phyloP scores from a whole-genome alignment of 2,329 filamentous ascomycete species.

The Neofusicoccum kwambonambiense region DNA sequence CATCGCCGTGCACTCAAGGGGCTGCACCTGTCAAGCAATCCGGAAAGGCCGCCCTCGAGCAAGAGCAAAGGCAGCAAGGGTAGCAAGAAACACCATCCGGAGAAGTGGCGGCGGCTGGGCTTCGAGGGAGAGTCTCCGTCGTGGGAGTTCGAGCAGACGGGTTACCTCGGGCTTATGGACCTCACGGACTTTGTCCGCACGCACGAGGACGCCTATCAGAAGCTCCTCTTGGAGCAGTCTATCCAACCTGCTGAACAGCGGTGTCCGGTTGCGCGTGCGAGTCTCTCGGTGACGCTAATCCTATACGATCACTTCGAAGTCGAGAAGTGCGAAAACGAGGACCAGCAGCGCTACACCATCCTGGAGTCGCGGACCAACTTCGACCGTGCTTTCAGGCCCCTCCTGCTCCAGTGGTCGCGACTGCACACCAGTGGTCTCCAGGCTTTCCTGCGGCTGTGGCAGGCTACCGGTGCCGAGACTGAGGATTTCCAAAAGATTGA shows the following conservation, averaged over 20 bases:
- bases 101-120: conserved; percentile 90
- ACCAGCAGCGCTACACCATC: conserved; percentile 71
- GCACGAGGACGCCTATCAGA: conserved; percentile 89
- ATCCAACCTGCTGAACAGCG: conserved; percentile 68
- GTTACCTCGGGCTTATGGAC: conserved; percentile 97
- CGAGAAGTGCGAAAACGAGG: conserved; percentile 77
- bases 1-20: conserved; percentile 85
- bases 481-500: conserved; percentile 92
- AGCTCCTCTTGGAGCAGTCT: conserved; percentile 84
- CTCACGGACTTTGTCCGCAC: conserved; percentile 89
- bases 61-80: conserved; percentile 27
- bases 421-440: conserved; percentile 83
- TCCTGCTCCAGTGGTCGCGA: conserved; percentile 89
- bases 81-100: conserved; percentile 73
- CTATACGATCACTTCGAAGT: conserved; percentile 96
- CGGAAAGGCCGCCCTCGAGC: conserved; percentile 52
- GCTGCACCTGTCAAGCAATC: conserved; percentile 77
- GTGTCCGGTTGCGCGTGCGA: conserved; percentile 84
- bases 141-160: conserved; percentile 78
- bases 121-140: conserved; percentile 89
- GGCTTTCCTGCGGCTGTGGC: conserved; percentile 91
- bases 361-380: conserved; percentile 74
- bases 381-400: conserved; percentile 80
- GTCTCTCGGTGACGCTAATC: conserved; percentile 80
- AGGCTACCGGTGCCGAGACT: conserved; percentile 77